phyloP scores from a whole-genome alignment of 2,329 filamentous ascomycete species.

The Hysterium pulicare region DNA sequence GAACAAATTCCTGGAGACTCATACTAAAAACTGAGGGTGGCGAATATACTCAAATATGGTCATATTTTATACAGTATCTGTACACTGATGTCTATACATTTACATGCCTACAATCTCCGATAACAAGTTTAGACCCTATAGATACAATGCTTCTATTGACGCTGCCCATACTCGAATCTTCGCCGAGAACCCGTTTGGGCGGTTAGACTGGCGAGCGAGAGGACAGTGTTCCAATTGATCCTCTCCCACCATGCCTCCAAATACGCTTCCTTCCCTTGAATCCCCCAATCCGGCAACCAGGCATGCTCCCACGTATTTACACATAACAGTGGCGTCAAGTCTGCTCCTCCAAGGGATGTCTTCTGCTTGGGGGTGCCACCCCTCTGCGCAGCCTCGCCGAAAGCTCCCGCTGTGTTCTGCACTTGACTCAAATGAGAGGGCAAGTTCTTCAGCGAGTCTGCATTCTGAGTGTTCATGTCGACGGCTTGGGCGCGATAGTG shows the following conservation, averaged over 20 bases:
- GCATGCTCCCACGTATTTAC: constrained; percentile 96
- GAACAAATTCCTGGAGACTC: too few species aligned
- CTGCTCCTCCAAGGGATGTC: constrained; percentile 63
- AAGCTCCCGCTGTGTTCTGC: constrained; percentile 39
- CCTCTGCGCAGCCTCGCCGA: constrained; percentile 30
- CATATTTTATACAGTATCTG: too few species aligned
- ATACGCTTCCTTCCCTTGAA: constrained; percentile 69
- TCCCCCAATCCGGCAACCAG: constrained; percentile 79
- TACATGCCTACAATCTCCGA: too few species aligned
- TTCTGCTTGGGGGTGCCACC: constrained; percentile 28
- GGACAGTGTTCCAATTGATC: constrained; percentile 73
- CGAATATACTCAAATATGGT: too few species aligned
- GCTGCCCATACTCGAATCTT: too few species aligned
- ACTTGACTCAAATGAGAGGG: constrained; percentile 6
- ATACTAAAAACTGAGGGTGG: too few species aligned
- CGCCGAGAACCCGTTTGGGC: too few species aligned
- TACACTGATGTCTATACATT: too few species aligned
- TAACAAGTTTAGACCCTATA: too few species aligned
- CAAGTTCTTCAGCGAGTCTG: constrained; percentile 22
- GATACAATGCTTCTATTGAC: too few species aligned
- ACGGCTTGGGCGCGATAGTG: constrained; percentile 69
- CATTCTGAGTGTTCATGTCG: constrained; percentile 64
- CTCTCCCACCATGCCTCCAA: constrained; percentile 81
- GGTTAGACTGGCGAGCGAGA: too few species aligned
- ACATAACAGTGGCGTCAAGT: constrained; percentile 76